Base-by-base conservation (phyloP, 106 monocot genomes). In the Agapanthus africanus region DNA sequence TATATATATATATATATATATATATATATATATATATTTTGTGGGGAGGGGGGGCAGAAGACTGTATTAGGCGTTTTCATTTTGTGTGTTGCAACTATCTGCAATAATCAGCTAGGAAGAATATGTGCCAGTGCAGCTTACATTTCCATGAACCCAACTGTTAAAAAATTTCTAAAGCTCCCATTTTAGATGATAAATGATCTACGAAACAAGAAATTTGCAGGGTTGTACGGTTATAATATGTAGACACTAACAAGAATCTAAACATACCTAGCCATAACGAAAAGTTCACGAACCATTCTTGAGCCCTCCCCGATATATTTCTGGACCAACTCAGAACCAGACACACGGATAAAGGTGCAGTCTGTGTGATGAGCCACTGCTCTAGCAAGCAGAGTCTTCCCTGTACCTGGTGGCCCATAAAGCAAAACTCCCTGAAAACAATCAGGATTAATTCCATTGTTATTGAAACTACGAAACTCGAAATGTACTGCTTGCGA, bases 351-450 rank as follows among this genome's bases (percentile, higher is more conserved):
- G 56, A 97, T 97, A 75, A 97, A 97, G 63, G 97, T 97, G 66
- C 97, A 97, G 39, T 97, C 97, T 42, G 91, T 97, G 66, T 97
- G 97, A 80, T 97, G 97, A 54, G 97, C 97, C 10, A 97, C 91
- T 50, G 97, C 97, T 47, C 97, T 88, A 4, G 97, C 91, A 26
- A 97, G 74, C 42, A 95, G 62, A 39, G 95, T 95, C 73, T 95
- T 95, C 30, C 95, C 95, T 11, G 91, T 95, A 35, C 97, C 97
- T 50, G 91, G 97, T 34, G 97, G 91, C 3, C 97, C 97, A 85
- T 97, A 97, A 32, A 97, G 84, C 73, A 97, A 76, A 13, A 97
- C 97, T 37, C 97, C 97, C 91, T 95, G 52, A 15, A 74, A 22
- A 72, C 19, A 67, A 61, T 19, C n/a, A 4, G 19, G 8, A 40